Base-by-base conservation (phyloP, 331 rosid genomes). In the Spiraea crenata region DNA sequence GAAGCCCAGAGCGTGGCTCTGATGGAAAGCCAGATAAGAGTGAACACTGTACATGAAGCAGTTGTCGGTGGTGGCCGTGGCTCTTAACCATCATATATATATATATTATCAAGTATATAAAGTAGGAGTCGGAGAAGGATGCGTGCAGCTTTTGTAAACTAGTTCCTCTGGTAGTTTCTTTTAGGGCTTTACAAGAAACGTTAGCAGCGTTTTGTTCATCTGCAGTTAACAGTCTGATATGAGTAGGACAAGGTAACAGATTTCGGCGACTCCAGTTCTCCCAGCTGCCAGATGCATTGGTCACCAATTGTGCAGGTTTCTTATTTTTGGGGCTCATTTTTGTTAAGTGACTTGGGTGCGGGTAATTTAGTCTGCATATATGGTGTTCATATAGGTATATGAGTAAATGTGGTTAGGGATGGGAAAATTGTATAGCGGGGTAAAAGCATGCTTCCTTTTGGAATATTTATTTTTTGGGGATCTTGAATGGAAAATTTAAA, bases 351-450 rank as follows among this genome's bases (percentile, higher is more conserved):
- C 61, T 61, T 77, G 76, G 76, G 38, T 41, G 45, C 42, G 65
- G 65, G 57, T 69, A 76, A 57, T 65, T 78, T 65, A 68, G 70
- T 74, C 80, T 56, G 64, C 85, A 76, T 57, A 80, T 67, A 66
- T 34, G 51, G 63, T 86, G 92, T 82, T 71, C 57, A 73, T 78
- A 77, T 77, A 69, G 82, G 38, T 40, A 31, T 72, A 5, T 41
- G 65, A 41, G 71, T 79, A 77, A 39, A 66, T 72, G 74, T 81
- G 81, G 72, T 78, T 70, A 54, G 78, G 51, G 75, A 58, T 51
- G 74, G 81, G 79, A 79, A 59, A 82, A 61, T 82, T 90, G 96
- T 90, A 90, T 3, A 77, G 84, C 10, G 84, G 69, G 72, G 72
- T 76, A 35, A 56, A 69, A 66, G 35, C 71, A 69, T 58, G 67